Base-by-base conservation (phyloP, 2,329 filamentous ascomycete species). In the Parafenestella ontariensis region DNA sequence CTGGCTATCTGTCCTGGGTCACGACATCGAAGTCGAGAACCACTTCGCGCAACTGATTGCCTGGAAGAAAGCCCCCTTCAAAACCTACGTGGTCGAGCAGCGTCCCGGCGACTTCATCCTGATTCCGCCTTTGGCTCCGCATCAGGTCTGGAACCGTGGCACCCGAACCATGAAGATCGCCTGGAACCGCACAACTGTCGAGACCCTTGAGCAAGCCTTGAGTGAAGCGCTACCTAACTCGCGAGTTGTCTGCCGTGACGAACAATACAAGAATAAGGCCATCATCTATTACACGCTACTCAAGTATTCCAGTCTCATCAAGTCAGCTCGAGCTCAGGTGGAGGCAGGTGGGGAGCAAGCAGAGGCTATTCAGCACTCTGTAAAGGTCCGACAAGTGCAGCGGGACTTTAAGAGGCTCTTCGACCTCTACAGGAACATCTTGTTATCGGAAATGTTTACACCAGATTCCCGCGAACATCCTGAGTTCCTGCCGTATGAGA, bases 251-350 rank as follows among this genome's bases (percentile, higher is more conserved):
- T 98, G 95, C 71, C 89, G 95, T 33, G 95, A 99, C 64, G 95
- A 99, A 73, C 94, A 98, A 74, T 99, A 99, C 81, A 98, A 98
- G 75, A 97, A 96, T 78, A 98, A 98, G 74, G 91, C 93, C 5
- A 97, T 98, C 53, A 83, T 97, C 40, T 96, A 93, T 74, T 96
- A 89, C 71, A 91, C 92, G 0, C 81, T 98, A 3, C 79, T 89
- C 10, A 95, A 92, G 68, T 98, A 98, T 72, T 84, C 83, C 1
- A 74, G 74, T 5, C 73, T 85, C 24, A 78, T 89, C 58, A 79
- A 80, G n/a, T 80, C 86, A 45, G 83, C 91, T 15, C 78, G 83
- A 49, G 78, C 82, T 21, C 79, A 85, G 44, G 84, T 86, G 45
- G 81, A 83, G 51, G 64, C 68, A 48, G 75, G 65, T 54, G 55